Evolutionary conservation across 768 basidiomycete genomes (phyloP).

Genomic region (Rhizopogon vesiculosus): DNA sequence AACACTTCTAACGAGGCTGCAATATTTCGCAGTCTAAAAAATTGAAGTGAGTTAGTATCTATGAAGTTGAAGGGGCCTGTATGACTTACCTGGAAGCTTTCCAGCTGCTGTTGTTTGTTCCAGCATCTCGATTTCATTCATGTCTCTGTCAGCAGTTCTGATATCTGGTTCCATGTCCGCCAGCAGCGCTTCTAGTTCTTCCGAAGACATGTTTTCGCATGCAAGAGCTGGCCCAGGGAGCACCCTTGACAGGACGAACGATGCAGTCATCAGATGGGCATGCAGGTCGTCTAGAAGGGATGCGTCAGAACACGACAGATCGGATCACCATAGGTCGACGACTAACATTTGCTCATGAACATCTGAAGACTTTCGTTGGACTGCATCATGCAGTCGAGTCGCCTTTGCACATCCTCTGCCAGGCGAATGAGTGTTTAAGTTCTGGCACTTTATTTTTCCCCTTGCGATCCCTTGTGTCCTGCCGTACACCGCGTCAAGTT

Average conservation of each 20-base stretch:
- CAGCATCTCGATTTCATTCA: conserved; percentile 70
- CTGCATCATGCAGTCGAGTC: conserved; percentile 53
- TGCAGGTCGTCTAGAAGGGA: conserved; percentile 63
- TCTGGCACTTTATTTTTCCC: conserved; percentile 28
- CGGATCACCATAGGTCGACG: not conserved
- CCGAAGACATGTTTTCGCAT: conserved; percentile 60
- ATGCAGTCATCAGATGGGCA: conserved; percentile 66
- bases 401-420: conserved; percentile 56
- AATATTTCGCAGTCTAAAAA: conserved; percentile 43
- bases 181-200: conserved; percentile 67
- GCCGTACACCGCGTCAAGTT: conserved; percentile 78
- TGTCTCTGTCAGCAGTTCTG: conserved; percentile 73
- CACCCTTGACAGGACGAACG: conserved; percentile 70
- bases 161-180: conserved; percentile 82
- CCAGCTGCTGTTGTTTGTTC: conserved; percentile 68
- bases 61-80: no score
- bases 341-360: conserved; percentile 73
- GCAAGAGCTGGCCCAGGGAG: conserved; percentile 43
- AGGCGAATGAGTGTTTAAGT: conserved; percentile 48
- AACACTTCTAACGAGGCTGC: conserved; percentile 57
- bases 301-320: not conserved
- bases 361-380: conserved; percentile 40
- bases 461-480: conserved; percentile 39
- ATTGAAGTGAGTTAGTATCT: not conserved
- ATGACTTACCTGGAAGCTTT: conserved; percentile 34